Conservation (phyloP, 495 filamentous ascomycete species). For the Aspergillus panamensis region DNA sequence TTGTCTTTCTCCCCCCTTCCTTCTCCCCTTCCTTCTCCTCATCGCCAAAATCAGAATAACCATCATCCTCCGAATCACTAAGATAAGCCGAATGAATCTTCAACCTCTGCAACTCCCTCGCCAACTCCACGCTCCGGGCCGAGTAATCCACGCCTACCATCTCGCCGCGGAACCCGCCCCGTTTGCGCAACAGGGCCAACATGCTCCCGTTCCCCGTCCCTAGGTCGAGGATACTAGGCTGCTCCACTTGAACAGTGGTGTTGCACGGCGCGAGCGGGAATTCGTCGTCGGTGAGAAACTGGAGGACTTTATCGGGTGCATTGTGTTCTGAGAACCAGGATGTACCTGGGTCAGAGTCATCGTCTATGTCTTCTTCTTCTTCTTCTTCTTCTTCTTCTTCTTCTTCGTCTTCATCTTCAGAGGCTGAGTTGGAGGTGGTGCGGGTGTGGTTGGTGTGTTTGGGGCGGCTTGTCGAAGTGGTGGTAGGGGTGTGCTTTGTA, state of each 20-base stretch:
- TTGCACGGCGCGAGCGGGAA: conserved; percentile 39
- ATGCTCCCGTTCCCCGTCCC: conserved; percentile 93
- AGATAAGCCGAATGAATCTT: conserved; percentile 42
- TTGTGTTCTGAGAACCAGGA: conserved; percentile 53
- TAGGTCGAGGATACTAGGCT: conserved; percentile 61
- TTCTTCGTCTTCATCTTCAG: conserved; percentile 17
- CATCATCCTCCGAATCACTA: conserved; percentile 26
- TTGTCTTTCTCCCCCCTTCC: conserved; percentile 11
- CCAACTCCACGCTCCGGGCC: conserved; percentile 64
- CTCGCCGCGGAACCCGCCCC: conserved; percentile 52
- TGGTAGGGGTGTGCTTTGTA: conserved; percentile 20
- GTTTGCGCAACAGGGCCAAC: conserved; percentile 67
- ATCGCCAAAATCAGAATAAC: conserved; percentile 30
- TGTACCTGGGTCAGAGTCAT: conserved; percentile 47
- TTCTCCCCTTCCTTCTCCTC: conserved; percentile 17
- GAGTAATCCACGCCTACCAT: conserved; percentile 92
- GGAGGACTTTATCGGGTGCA: conserved; percentile 48
- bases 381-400: conserved; percentile 18
- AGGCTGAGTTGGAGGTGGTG: conserved; percentile 10
- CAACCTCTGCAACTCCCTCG: conserved; percentile 46
- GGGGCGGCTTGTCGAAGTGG: background rate
- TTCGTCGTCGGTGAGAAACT: conserved; percentile 36
- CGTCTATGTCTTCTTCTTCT: conserved; percentile 24
- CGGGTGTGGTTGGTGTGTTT: background rate
- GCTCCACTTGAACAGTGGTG: conserved; percentile 17